Evolutionary conservation across 208 protist species (phyloP).

Genomic region (Vickermania ingenoplastis): DNA sequence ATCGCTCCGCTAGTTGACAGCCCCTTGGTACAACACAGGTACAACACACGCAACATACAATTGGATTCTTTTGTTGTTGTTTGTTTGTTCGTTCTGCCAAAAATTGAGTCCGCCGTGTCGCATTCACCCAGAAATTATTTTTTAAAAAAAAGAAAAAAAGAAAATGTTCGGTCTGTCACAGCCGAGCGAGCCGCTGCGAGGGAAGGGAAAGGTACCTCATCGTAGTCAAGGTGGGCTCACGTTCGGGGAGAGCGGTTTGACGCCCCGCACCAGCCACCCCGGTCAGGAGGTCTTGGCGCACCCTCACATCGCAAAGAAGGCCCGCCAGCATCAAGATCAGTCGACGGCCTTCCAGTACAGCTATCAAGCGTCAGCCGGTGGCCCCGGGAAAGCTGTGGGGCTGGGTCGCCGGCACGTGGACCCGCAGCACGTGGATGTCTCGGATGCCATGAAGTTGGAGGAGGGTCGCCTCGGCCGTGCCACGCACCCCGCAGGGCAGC

Average conservation of each 20-base stretch:
- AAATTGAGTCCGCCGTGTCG: too few species aligned
- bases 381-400: background rate
- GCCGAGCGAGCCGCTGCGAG: background rate
- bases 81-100: too few species aligned
- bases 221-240: background rate
- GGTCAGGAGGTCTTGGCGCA: background rate
- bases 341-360: background rate
- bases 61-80: too few species aligned
- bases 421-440: slow-evolving; percentile 42
- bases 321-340: background rate
- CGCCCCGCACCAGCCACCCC: background rate
- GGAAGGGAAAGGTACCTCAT: background rate
- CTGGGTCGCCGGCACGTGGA: slow-evolving; percentile 30
- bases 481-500: slow-evolving; percentile 14
- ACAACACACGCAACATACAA: too few species aligned
- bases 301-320: background rate
- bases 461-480: slow-evolving; percentile 48
- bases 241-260: background rate
- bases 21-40: too few species aligned
- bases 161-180: background rate
- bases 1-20: too few species aligned
- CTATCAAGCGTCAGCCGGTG: background rate
- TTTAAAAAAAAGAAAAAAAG: too few species aligned
- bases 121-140: too few species aligned
- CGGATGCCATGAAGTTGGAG: slow-evolving; percentile 52